A percentile compares a stretch with the other conserved stretches of the same genome.
Evolutionary conservation across 192 early-diverging fungal species (phyloP).

Genomic region (Coemansia sp.): DNA sequence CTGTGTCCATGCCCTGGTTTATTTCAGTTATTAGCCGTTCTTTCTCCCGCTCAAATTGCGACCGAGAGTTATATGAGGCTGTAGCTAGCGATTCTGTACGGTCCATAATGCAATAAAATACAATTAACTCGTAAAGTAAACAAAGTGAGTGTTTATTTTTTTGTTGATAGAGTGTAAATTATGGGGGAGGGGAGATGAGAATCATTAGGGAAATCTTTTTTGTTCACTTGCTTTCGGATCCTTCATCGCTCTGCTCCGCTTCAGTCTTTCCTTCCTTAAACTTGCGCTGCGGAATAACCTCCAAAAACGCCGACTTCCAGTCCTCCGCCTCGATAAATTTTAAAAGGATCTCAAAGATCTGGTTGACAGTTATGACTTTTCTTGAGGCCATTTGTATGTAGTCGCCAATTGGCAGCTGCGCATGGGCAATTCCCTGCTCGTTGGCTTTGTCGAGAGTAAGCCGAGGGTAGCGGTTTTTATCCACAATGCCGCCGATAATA

Average conservation of each 20-base stretch:
- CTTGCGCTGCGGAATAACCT: constrained; percentile 92
- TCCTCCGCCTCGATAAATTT: constrained; percentile 70
- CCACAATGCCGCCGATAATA: constrained; percentile 92
- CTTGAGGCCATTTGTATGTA: constrained; percentile 77
- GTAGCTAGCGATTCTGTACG: constrained; percentile 19
- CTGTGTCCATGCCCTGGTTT: constrained; percentile 44
- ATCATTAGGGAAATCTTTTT: too few relatives aligned
- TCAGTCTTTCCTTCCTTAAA: constrained; percentile 48
- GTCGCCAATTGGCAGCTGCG: constrained; percentile 81
- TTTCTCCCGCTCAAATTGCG: constrained; percentile 50
- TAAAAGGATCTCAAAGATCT: constrained; percentile 89
- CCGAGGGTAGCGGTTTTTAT: constrained; percentile 82
- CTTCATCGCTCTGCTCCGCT: neutral
- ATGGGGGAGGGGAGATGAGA: too few relatives aligned
- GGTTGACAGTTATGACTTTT: constrained; percentile 91
- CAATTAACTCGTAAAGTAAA: neutral
- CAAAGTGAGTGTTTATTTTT: neutral
- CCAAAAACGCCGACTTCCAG: constrained; percentile 85
- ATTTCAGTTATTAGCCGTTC: constrained; percentile 45
- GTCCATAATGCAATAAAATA: constrained; percentile 22
- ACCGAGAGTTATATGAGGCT: constrained; percentile 11
- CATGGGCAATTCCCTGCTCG: constrained; percentile 69
- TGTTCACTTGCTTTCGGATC: too few relatives aligned
- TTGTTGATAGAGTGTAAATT: neutral
- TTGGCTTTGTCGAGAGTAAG: constrained; percentile 80